Conservation (phyloP, 768 basidiomycete genomes). For the Russula foetens region DNA sequence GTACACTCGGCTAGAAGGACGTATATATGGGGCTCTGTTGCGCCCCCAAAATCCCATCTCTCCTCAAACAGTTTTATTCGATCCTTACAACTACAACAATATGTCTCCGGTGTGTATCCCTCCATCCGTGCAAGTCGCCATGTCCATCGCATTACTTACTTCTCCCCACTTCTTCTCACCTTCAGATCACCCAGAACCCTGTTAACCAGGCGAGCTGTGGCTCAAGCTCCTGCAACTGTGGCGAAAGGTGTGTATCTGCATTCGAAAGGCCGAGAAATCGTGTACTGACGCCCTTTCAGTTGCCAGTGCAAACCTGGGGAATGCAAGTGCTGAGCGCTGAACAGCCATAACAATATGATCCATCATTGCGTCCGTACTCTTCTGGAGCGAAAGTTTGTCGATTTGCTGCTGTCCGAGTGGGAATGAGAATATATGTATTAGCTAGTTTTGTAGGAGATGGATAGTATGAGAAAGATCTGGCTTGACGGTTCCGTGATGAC, state of each 20-base stretch:
- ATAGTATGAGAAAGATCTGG: background rate
- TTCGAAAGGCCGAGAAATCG: background rate
- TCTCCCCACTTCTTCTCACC: no score
- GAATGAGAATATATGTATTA: background rate
- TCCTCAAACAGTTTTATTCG: background rate
- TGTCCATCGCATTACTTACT: background rate
- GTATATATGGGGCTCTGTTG: background rate
- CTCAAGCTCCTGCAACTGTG: background rate
- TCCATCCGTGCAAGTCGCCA: background rate
- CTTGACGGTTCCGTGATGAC: no score
- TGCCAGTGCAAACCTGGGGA: background rate
- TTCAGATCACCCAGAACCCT: background rate
- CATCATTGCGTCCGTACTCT: background rate
- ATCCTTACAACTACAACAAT: background rate
- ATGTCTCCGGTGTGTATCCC: background rate
- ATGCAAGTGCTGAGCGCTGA: slow-evolving; percentile 1
- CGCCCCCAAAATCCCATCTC: background rate
- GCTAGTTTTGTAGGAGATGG: background rate
- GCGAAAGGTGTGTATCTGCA: background rate
- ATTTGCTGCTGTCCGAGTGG: background rate
- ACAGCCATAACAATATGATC: background rate
- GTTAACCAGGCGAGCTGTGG: background rate
- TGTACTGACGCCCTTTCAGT: background rate
- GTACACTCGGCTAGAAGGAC: background rate
- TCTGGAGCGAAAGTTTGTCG: background rate